These are phyloP conservation scores for Reutealis trisperma DNA, from an alignment of 345 rosid genomes.

Conservation along the genomic window DNA sequence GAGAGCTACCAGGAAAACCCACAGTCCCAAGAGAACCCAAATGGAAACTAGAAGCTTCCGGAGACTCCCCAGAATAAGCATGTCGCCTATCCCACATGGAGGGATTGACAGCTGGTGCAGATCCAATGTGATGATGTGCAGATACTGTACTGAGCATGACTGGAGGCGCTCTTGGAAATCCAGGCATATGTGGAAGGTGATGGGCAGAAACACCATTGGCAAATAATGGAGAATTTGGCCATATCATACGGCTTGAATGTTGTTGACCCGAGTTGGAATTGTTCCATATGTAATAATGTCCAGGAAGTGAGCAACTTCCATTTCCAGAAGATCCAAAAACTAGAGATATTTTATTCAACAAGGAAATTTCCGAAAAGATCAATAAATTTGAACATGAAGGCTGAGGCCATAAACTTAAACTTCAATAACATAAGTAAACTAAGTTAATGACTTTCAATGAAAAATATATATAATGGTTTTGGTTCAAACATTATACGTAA, in stretches of 20 bases:
- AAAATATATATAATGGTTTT: neutral
- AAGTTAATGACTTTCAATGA: neutral
- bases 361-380: neutral
- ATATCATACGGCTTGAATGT: slow-evolving; percentile 66
- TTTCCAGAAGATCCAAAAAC: slow-evolving; percentile 81
- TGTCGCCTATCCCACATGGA: slow-evolving; percentile 73
- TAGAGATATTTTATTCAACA: slow-evolving; percentile 16
- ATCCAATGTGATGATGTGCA: slow-evolving; percentile 63
- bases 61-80: slow-evolving; percentile 64
- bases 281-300: slow-evolving; percentile 63
- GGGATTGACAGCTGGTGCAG: slow-evolving; percentile 33
- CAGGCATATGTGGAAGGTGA: slow-evolving; percentile 62
- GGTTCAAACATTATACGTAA: neutral
- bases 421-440: neutral
- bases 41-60: slow-evolving; percentile 73
- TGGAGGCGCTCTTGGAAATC: slow-evolving; percentile 65
- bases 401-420: neutral
- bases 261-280: slow-evolving; percentile 32
- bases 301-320: slow-evolving; percentile 63
- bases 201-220: slow-evolving; percentile 56
- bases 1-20: slow-evolving; percentile 62
- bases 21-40: slow-evolving; percentile 68
- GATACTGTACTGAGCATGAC: slow-evolving; percentile 56
- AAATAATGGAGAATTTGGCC: slow-evolving; percentile 86
- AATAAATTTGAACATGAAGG: neutral